Base-by-base conservation (phyloP, 2,329 filamentous ascomycete genomes). In the Aureobasidium sp. region DNA sequence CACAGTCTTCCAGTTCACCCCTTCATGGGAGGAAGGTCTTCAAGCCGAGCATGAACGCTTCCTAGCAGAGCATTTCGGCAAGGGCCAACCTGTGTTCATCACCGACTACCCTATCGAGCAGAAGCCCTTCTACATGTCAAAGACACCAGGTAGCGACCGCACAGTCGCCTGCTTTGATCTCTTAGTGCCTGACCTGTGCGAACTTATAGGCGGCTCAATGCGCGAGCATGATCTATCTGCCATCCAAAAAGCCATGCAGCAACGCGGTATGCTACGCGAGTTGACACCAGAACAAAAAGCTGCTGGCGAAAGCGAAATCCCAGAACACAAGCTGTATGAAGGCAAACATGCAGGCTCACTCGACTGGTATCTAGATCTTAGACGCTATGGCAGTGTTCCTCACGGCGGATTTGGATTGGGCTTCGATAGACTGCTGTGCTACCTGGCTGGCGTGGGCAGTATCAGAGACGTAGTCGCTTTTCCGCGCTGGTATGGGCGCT, bases 1-100 rank as follows among this genome's bases (percentile, higher is more conserved):
- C 11, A 72, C 75, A 59, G 76, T 73, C 5, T 97, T 97, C 69
- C 79, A 84, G 55, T 84, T 88, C 71, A 76, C 79, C 51, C 90
- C 91, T 4, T 77, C 78, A 2, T 94, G 91, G 86, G 84, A 86
- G 37, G 78, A 80, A 31, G 89, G 89, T 22, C 81, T 99, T 34
- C 90, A 94, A 69, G 88, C 92, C 1, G 93, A 97, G 73, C 94
- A 99, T 76, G 94, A 99, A 76, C 90, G 86, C 71, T 96, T 87
- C 72, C 82, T 99, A 60, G 91, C 94, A 52, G 80, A 84, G 59
- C 78, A 78, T 29, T 71, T 93, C 48, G 86, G 86, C 67, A 77
- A 82, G 52, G 81, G 81, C 20, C 76, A 77, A 1, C 94, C 94
- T 8, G 81, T 97, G 48, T 97, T 97, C 72, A 86, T 99, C 66